Base-by-base conservation (phyloP, 2,329 filamentous ascomycete species). In the Pseudogymnoascus sp. region DNA sequence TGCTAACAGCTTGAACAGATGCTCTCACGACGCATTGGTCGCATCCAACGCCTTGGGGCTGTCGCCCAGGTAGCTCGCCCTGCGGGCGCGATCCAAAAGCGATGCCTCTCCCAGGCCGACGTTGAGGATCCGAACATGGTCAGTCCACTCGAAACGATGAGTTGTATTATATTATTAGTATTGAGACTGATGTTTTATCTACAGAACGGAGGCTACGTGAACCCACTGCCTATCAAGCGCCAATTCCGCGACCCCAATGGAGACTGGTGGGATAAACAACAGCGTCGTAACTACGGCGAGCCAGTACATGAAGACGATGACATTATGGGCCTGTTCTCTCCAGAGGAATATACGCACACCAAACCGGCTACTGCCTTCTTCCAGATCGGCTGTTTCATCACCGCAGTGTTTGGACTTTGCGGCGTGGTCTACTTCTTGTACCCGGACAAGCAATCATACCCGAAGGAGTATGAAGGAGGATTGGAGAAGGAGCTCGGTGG, bases 251-350 rank as follows among this genome's bases (percentile, higher is more conserved):
- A 98, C 77, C 95, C 96, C 37, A 85, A 98, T 76, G 93, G 79
- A 74, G 88, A 91, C 75, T 99, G 92, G 92, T 98, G 92, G 91
- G 93, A 99, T 79, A 90, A 92, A 77, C 95, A 99, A 80, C 95
- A 98, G 78, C 88, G 93, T 75, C 87, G 95, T 73, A 98, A 99
- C 83, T 98, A 90, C 76, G 93, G 93, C 77, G 96, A 99, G 78
- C 91, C 93, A 11, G 86, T 96, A 62, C 93, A 99, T 77, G 96
- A 99, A 78, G 95, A 99, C 77, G 90, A 97, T 77, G 96, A 99
- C 76, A 83, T 92, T 65, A 82, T 98, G 65, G 93, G 92, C 71
- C 89, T 96, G 68, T 93, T 99, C 79, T 89, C 90, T 61, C 86
- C 92, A 2, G 87, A 95, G 76, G 88, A 93, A 72, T 98, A 99